These are phyloP conservation scores for Aspergillus glaucus DNA, from an alignment of 2,329 filamentous ascomycete genomes.

Conservation along the genomic window DNA sequence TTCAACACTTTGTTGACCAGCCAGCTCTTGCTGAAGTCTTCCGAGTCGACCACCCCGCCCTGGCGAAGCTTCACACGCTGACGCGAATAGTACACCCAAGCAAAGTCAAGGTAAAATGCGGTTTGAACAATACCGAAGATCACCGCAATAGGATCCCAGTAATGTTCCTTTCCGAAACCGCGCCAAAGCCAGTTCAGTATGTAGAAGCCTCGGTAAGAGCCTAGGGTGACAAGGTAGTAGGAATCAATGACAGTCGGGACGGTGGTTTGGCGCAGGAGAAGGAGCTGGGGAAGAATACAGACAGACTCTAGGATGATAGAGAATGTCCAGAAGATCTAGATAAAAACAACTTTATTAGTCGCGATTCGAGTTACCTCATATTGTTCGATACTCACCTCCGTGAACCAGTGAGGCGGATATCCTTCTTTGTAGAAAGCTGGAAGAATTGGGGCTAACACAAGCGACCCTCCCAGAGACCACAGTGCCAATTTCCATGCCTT, in stretches of 20 bases:
- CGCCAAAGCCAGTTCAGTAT: conserved; percentile 85
- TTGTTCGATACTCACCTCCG: conserved; percentile 30
- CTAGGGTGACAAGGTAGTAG: conserved; percentile 85
- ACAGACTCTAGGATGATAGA: conserved; percentile 88
- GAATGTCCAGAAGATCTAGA: conserved; percentile 75
- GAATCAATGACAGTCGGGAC: conserved; percentile 94
- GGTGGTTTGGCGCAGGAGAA: conserved; percentile 87
- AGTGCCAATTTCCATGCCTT: conserved; percentile 87
- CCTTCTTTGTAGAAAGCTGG: conserved; percentile 61
- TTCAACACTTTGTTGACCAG: conserved; percentile 73
- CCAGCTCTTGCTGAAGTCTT: conserved; percentile 81
- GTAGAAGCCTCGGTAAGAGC: conserved; percentile 82
- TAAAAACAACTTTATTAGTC: conserved; percentile 1
- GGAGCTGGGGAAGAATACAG: conserved; percentile 82
- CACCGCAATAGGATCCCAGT: conserved; percentile 66
- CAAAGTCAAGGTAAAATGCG: conserved; percentile 84
- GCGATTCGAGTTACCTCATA: not conserved
- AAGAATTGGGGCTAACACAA: conserved; percentile 64
- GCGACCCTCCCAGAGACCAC: conserved; percentile 58
- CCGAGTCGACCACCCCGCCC: conserved; percentile 81
- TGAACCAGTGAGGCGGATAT: conserved; percentile 36
- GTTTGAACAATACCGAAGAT: conserved; percentile 88
- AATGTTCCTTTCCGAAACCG: conserved; percentile 52
- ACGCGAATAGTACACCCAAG: conserved; percentile 91
- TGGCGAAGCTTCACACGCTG: conserved; percentile 89